phyloP scores from a whole-genome alignment of 192 early-diverging fungal genomes.

The Lobosporangium transversale region DNA sequence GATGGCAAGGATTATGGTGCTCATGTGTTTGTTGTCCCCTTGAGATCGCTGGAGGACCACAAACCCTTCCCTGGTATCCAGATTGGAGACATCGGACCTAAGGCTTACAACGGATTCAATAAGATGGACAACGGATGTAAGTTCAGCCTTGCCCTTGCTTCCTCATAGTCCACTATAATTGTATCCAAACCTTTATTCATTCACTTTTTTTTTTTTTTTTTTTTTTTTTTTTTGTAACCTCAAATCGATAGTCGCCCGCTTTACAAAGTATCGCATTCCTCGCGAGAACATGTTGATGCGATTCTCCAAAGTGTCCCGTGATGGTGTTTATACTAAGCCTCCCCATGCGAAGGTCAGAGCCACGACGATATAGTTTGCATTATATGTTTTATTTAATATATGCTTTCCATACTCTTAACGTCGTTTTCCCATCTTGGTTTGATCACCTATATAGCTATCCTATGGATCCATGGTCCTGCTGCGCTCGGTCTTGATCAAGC shows the following conservation, averaged over 20 bases:
- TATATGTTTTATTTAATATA: too few relatives aligned
- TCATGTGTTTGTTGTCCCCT: conserved; percentile 73
- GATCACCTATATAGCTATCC: conserved; percentile 62
- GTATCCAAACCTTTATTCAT: too few relatives aligned
- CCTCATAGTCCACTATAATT: too few relatives aligned
- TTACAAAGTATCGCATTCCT: conserved; percentile 77
- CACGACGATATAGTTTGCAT: neutral
- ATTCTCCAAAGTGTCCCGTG: conserved; percentile 64
- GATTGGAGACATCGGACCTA: conserved; percentile 74
- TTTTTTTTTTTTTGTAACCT: conserved; percentile 42
- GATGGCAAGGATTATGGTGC: conserved; percentile 69
- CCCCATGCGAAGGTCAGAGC: conserved; percentile 54
- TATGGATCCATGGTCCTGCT: conserved; percentile 76
- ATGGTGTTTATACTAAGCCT: conserved; percentile 68
- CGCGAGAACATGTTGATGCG: conserved; percentile 70
- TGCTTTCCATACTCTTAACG: too few relatives aligned
- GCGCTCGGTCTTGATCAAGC: conserved; percentile 66
- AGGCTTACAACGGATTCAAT: conserved; percentile 62
- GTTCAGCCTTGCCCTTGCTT: too few relatives aligned
- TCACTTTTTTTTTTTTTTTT: neutral
- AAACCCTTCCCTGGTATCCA: conserved; percentile 66
- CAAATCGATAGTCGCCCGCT: conserved; percentile 70
- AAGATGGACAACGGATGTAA: conserved; percentile 61
- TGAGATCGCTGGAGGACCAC: conserved; percentile 68
- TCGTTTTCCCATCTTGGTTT: too few relatives aligned